Conservation (phyloP, 139 green algal genomes). For the Trebouxia sp. region DNA sequence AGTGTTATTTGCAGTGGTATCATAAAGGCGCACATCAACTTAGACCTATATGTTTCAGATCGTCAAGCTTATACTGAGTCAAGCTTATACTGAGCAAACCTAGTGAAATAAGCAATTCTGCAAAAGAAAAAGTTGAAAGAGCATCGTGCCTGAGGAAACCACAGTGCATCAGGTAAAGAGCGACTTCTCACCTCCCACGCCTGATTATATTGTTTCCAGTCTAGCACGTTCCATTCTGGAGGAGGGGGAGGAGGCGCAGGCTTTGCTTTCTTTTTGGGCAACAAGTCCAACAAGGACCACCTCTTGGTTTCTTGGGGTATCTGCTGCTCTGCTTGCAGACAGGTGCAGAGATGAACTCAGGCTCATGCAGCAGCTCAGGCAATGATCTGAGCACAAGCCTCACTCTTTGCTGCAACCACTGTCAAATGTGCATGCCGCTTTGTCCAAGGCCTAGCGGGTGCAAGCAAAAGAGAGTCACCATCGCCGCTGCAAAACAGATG, state of each 20-base stretch:
- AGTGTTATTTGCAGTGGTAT: too few relatives aligned
- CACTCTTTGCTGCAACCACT: not conserved
- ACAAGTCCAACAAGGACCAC: not conserved
- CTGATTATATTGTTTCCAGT: constrained; percentile 51
- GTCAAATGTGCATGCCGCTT: too few relatives aligned
- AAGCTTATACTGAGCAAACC: too few relatives aligned
- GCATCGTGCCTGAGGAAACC: too few relatives aligned
- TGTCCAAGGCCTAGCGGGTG: too few relatives aligned
- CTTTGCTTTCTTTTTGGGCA: not conserved
- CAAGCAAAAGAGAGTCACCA: too few relatives aligned
- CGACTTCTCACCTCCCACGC: constrained; percentile 52
- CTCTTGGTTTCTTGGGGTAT: not conserved
- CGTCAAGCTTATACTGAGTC: too few relatives aligned
- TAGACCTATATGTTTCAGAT: too few relatives aligned
- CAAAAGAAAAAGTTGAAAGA: too few relatives aligned
- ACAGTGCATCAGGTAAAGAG: not conserved
- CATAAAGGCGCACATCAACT: too few relatives aligned
- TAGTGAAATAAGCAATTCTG: too few relatives aligned
- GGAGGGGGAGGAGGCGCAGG: not conserved
- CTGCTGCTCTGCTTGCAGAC: not conserved
- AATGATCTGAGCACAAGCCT: not conserved
- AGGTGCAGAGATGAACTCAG: not conserved
- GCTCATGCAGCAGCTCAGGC: not conserved
- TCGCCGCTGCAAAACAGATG: too few relatives aligned
- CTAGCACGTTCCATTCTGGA: constrained; percentile 53